A percentile compares a stretch with the other conserved stretches of the same genome.
These are phyloP conservation scores for Boechera retrofracta DNA, from an alignment of 345 rosid species.

Conservation along the genomic window DNA sequence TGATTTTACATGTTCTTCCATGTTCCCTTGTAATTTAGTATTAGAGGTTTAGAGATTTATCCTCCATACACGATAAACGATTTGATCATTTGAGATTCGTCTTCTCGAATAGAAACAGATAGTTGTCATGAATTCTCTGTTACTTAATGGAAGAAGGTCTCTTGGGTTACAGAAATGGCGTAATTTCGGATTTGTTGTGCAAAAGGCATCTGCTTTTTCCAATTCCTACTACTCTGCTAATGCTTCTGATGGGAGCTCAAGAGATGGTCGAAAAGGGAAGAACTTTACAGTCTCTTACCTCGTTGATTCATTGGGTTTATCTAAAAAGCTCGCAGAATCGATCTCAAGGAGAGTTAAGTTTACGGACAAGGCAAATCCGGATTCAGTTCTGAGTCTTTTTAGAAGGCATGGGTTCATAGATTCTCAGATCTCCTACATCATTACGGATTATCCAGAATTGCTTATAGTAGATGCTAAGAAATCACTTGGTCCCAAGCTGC, in stretches of 20 bases:
- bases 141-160: conserved; percentile 7
- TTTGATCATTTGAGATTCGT: too few species aligned
- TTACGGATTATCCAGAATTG: conserved; percentile 16
- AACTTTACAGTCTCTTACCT: conserved; percentile 20
- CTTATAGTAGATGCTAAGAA: conserved; percentile 22
- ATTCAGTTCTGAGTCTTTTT: conserved; percentile 21
- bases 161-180: conserved; percentile 5
- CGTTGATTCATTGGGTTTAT: conserved; percentile 36
- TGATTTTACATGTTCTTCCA: too few species aligned
- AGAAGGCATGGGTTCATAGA: conserved; percentile 36
- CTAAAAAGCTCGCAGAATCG: conserved; percentile 15
- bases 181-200: conserved; percentile 4
- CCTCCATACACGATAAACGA: too few species aligned
- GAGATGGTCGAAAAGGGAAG: conserved; percentile 17
- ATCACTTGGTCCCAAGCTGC: conserved; percentile 39
- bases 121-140: neutral
- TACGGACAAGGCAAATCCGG: conserved; percentile 10
- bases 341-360: conserved; percentile 16
- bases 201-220: neutral
- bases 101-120: too few species aligned
- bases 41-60: too few species aligned
- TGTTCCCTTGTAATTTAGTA: too few species aligned
- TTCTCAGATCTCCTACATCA: conserved; percentile 29
- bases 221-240: neutral
- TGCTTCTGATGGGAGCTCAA: neutral